Evolutionary conservation across 805 yeast genomes (phyloP), one percentile per base, ranked within the genome.

Genomic region (Cyberlindnera maritima): DNA sequence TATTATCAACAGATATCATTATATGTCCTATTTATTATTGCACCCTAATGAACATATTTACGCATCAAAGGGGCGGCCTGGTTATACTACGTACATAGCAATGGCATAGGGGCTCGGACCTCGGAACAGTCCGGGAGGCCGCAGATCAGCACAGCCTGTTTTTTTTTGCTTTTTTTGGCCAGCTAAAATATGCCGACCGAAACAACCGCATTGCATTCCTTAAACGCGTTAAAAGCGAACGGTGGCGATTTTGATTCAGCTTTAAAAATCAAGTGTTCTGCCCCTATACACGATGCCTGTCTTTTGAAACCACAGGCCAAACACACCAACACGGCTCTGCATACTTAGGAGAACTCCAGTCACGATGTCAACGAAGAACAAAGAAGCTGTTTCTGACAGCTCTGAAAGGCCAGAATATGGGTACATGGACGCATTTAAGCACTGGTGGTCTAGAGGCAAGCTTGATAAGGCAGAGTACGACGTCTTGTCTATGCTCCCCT

Each of bases 401-500:
- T 9, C 19, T 2, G 18, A 32, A 6, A 17, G n/a, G 4, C 46
- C 46, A 9, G 39, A 44, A 19, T 46, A 47, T 28, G 47, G 57
- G 2, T 65, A 64, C 42, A 36, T 55, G 11, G 71, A 69, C 11
- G 68, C 79, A 3, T 63, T 65, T 43, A 49, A 56, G 38, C 77
- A 76, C 52, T 76, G 81, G 81, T 61, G 65, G 59, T 48, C 56
- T 9, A 64, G 71, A 14, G 57, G 63, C 6, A 54, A 65, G 9
- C 57, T 72, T 23, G 62, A 52, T 3, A 50, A 60, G 23, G 67
- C 77, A n/a, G 80, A 82, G 56, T 60, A 67, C 17, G 68, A 69
- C 6, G 71, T 89, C 9, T 68, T 88, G 18, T 73, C 81, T 14
- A 61, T 68, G 2, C 66, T 85, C 17, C 83, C 89, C 1, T 83